A percentile compares a stretch with the other conserved stretches of the same genome.
Evolutionary conservation across 1,284 basidiomycete genomes (phyloP).

Genomic region (Papiliotrema terrestris): DNA sequence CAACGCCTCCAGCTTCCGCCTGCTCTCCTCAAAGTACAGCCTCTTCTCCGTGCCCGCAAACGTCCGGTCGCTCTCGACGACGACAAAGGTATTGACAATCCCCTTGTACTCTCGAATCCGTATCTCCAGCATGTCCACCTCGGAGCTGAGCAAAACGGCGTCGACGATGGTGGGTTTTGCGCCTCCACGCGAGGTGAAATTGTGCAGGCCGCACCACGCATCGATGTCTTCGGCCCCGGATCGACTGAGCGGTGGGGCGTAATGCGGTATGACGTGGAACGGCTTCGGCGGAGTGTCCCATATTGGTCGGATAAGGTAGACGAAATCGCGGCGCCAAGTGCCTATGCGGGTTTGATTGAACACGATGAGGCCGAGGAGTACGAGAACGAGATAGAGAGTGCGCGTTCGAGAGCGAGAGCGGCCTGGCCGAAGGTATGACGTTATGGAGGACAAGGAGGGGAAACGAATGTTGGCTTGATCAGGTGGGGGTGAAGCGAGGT

Average conservation of each 20-base stretch:
- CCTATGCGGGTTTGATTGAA: constrained; percentile 5
- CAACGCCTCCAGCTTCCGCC: constrained; percentile 16
- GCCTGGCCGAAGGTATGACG: background rate
- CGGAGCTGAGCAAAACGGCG: constrained; percentile 61
- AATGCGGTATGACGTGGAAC: constrained; percentile 23
- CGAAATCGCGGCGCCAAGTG: constrained; percentile 20
- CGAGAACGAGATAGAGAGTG: background rate
- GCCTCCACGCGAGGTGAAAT: constrained; percentile 11
- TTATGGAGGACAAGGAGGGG: background rate
- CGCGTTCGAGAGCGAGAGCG: background rate
- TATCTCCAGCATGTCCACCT: constrained; percentile 66
- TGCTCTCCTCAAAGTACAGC: constrained; percentile 51
- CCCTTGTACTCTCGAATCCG: constrained; percentile 62
- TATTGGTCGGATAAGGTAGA: constrained; percentile 28
- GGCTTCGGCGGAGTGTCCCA: constrained; percentile 23
- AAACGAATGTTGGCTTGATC: background rate
- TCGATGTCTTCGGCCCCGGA: background rate
- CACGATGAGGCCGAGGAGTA: constrained; percentile 1
- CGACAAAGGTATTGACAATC: constrained; percentile 62
- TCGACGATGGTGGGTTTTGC: constrained; percentile 45
- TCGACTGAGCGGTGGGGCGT: constrained; percentile 1
- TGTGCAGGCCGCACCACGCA: constrained; percentile 22
- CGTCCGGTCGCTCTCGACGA: constrained; percentile 62
- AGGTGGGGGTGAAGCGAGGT: background rate
- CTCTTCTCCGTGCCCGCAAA: constrained; percentile 62